A percentile compares a stretch with the other conserved stretches of the same genome.
Evolutionary conservation across 345 rosid species (phyloP).

Genomic region (Gossypium longicalyx): DNA sequence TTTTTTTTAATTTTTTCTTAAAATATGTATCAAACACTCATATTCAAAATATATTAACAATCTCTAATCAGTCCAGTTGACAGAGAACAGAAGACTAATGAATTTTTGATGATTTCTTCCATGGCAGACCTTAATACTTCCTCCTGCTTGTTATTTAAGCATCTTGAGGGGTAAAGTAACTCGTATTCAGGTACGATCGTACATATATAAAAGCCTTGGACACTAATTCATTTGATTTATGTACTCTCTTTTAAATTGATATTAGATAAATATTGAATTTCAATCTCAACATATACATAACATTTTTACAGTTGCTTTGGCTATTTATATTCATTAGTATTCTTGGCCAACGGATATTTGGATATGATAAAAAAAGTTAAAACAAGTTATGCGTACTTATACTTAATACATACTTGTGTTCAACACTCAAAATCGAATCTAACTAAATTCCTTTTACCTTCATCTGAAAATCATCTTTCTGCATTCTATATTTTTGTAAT

Average conservation of each 20-base stretch:
- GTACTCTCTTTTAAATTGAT: too few relatives aligned
- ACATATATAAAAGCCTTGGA: too few relatives aligned
- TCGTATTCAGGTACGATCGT: constrained; percentile 44
- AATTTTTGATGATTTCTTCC: background rate
- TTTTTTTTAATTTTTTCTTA: too few relatives aligned
- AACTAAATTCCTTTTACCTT: background rate
- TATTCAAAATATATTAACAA: too few relatives aligned
- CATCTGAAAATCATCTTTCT: background rate
- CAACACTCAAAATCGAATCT: background rate
- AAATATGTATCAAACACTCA: background rate
- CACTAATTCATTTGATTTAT: too few relatives aligned
- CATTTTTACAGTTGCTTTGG: too few relatives aligned
- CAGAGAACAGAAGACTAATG: background rate
- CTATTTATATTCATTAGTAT: too few relatives aligned
- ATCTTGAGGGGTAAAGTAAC: constrained; percentile 57
- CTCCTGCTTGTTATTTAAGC: constrained; percentile 85
- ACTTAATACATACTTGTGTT: background rate
- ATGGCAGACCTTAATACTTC: constrained; percentile 86
- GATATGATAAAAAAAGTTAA: background rate
- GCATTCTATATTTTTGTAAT: background rate
- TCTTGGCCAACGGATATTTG: too few relatives aligned
- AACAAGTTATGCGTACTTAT: background rate
- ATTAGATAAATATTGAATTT: too few relatives aligned
- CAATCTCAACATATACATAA: too few relatives aligned
- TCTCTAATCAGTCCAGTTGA: too few relatives aligned